A percentile compares a stretch with the other conserved stretches of the same genome.
These are phyloP conservation scores for Aeminium ludgeri DNA, from an alignment of 495 filamentous ascomycete species.

Conservation along the genomic window DNA sequence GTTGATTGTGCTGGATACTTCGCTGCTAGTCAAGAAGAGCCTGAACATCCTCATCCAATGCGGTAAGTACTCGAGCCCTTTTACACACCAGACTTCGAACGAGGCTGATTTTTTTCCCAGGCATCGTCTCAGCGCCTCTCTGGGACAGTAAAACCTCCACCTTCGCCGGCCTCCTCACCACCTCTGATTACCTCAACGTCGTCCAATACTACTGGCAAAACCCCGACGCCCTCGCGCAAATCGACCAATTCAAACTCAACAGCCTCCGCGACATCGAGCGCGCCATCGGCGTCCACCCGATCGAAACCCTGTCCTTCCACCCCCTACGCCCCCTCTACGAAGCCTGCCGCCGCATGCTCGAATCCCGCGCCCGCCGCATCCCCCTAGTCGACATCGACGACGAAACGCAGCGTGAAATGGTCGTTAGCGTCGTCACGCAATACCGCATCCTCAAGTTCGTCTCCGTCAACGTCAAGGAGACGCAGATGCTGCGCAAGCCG, in stretches of 20 bases:
- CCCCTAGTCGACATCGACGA: constrained; percentile 88
- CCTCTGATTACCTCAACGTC: constrained; percentile 95
- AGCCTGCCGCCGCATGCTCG: constrained; percentile 85
- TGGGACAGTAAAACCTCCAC: constrained; percentile 92
- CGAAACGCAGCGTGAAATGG: constrained; percentile 81
- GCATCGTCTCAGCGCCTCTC: constrained; percentile 92
- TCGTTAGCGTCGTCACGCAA: constrained; percentile 92
- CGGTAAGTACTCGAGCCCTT: constrained; percentile 37
- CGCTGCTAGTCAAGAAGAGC: constrained; percentile 91
- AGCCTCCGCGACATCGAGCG: constrained; percentile 90
- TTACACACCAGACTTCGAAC: background rate
- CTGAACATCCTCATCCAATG: constrained; percentile 93
- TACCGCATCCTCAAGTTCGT: constrained; percentile 98
- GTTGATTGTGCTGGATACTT: constrained; percentile 87
- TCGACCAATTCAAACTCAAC: constrained; percentile 88
- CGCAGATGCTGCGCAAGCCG: constrained; percentile 73
- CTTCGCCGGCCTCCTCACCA: constrained; percentile 88
- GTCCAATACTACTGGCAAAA: constrained; percentile 99
- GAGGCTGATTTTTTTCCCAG: constrained; percentile 28
- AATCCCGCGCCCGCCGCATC: constrained; percentile 81
- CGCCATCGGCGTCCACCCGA: constrained; percentile 73
- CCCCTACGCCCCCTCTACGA: constrained; percentile 82
- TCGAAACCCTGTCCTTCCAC: constrained; percentile 91
- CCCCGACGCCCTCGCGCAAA: constrained; percentile 68
- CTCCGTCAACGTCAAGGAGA: constrained; percentile 87